Evolutionary conservation across 192 early-diverging fungal genomes (phyloP), one percentile per base, ranked within the genome.

Genomic region (Mortierella claussenii): DNA sequence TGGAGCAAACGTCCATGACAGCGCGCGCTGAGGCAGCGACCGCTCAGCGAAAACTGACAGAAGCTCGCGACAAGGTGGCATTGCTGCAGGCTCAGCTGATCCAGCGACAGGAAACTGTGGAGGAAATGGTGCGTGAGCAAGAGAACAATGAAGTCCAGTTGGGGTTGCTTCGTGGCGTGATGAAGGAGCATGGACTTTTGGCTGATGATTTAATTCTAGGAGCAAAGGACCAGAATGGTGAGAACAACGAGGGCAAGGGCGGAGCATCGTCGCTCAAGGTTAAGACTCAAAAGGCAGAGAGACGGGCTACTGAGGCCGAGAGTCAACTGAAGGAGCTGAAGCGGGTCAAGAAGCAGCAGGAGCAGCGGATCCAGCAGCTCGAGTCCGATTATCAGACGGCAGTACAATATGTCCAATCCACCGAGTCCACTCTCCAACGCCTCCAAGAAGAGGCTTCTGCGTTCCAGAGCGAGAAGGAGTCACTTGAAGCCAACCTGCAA

Each of bases 141-240:
- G 87, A 88, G 46, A 84, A 82, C 51, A 73, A 73, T 40, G 79
- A 85, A 51, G 78, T 81, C 6, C 80, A 86, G 44, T 32, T 86
- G 3, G 66, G 70, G 8, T 79, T 88, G 79, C 80, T 88, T 67
- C 70, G 69, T 31, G 68, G 75, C 4, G 73, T 79, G 24, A 79
- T 82, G 68, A 70, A 66, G 21, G 75, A 82, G 23, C 82, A 79
- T 49, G 82, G 82, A 15, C 48, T 83, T 3, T 21, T 69, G 37
- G 78, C 79, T 3, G 69, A 81, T 20, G 53, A 67, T 33, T 50
- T 53, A 33, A 69, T 65, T 31, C 30, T 57, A 6, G 54, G 62
- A 28, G 53, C 55, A 6, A 11, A 51, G 59, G 76, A 51, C 58
- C 56, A 54, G 30, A 60, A 55, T 50, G 40, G 17, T 1, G 23